phyloP scores from a whole-genome alignment of 176 grass and related monocot genomes.

The Melocanna baccifera region DNA sequence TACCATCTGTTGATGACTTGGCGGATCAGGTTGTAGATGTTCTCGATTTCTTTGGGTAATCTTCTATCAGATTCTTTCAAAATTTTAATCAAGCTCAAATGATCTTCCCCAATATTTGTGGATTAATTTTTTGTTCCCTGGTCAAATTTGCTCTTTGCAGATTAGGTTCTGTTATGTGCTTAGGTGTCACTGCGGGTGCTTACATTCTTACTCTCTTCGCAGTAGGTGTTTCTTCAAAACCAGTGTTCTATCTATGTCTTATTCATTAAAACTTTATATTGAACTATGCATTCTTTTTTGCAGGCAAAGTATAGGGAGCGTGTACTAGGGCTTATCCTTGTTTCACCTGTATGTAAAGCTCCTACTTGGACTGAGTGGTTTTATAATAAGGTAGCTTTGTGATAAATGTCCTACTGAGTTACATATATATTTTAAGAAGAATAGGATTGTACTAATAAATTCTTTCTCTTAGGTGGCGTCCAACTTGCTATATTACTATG shows the following conservation, averaged over 20 bases:
- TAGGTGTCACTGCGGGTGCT: slow-evolving; percentile 91
- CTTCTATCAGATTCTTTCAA: neutral
- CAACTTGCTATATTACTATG: slow-evolving; percentile 98
- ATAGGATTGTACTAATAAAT: slow-evolving; percentile 20
- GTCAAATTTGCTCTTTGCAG: slow-evolving; percentile 58
- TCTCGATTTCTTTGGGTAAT: slow-evolving; percentile 97
- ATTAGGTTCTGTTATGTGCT: slow-evolving; percentile 97
- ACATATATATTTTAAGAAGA: neutral
- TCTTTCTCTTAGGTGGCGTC: slow-evolving; percentile 59
- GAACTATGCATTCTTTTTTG: slow-evolving; percentile 22
- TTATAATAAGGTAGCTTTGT: slow-evolving; percentile 76
- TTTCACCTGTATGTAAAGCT: slow-evolving; percentile 89
- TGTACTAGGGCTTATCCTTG: slow-evolving; percentile 84
- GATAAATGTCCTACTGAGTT: neutral
- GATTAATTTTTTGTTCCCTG: slow-evolving; percentile 23
- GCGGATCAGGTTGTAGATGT: slow-evolving; percentile 88
- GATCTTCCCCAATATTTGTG: neutral
- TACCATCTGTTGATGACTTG: slow-evolving; percentile 79
- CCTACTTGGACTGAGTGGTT: slow-evolving; percentile 95
- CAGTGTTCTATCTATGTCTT: slow-evolving; percentile 1
- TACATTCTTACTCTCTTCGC: slow-evolving; percentile 97
- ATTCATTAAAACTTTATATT: neutral
- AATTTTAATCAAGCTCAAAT: neutral
- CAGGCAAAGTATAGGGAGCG: slow-evolving; percentile 94
- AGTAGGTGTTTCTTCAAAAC: slow-evolving; percentile 50